Evolutionary conservation across 1,139 yeast genomes (phyloP), one percentile per base, ranked within the genome.

Genomic region (Magnusiomyces paraingens): DNA sequence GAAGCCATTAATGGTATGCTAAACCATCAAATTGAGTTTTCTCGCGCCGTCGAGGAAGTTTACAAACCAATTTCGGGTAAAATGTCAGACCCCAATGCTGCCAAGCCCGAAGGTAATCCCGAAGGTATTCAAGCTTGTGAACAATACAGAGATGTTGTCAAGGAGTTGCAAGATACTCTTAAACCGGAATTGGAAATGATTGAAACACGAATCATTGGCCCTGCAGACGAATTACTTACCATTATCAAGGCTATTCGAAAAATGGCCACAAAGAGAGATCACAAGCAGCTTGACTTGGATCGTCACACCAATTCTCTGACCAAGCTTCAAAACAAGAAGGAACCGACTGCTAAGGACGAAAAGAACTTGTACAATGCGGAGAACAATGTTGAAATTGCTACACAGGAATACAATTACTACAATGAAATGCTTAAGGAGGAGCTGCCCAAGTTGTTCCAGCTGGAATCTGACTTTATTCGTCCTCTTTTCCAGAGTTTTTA

Each of bases 61-160:
- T 93, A 90, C 74, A 89, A 91, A 72, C 99, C 99, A 2, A 93
- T 93, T 59, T 83, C 93, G 56, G 99, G 99, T 39, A 81, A 91
- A 58, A 75, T 87, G 70, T 83, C 94, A 14, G 98, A 93, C 66
- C 97, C 98, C 8, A 85, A 83, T 65, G 80, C 95, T 5, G 69
- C 89, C 2, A 80, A 81, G 43, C 94, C 90, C 0, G 98, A 93
- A 68, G 97, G 95, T 62, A 90, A 91, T 66, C 98, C 97, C 3
- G 94, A 91, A 57, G 99, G 98, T 62, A 89, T 93, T 60, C 82
- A 86, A 64, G 99, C 99, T 0, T 83, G 95, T 64, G 96, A 87
- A 66, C 95, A 86, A 68, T 93, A 91, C 70, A 77, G 95, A 55
- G 95, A 81, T 51, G 86, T 90, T 57, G 96, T 93, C 47, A 80